These are phyloP conservation scores for Fusarium coffeatum DNA, from an alignment of 2,329 filamentous ascomycete species.

Conservation along the genomic window DNA sequence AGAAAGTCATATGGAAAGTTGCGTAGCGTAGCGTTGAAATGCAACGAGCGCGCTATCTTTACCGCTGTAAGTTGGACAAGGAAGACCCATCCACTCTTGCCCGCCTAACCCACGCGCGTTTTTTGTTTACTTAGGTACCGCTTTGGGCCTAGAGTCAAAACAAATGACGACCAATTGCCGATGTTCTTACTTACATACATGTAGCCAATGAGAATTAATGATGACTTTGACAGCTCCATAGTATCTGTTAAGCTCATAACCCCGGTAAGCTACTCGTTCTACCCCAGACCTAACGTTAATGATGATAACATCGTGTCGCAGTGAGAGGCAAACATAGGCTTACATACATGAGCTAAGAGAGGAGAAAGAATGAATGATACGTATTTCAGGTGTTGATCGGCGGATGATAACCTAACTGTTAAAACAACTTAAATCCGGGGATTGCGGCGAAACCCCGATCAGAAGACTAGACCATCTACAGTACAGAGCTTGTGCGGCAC, in stretches of 20 bases:
- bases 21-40: slow-evolving; percentile 31
- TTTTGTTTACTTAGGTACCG: slow-evolving; percentile 58
- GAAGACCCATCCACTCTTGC: slow-evolving; percentile 32
- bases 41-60: slow-evolving; percentile 41
- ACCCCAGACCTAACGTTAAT: slow-evolving; percentile 23
- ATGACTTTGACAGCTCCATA: slow-evolving; percentile 12
- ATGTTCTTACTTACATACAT: background rate
- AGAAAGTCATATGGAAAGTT: slow-evolving; percentile 28
- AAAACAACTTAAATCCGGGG: background rate
- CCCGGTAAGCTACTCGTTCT: slow-evolving; percentile 26
- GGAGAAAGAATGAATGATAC: slow-evolving; percentile 36
- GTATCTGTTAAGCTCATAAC: slow-evolving; percentile 24
- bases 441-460: slow-evolving; percentile 17
- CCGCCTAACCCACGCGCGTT: slow-evolving; percentile 44
- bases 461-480: background rate
- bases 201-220: slow-evolving; percentile 10
- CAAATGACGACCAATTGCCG: slow-evolving; percentile 36
- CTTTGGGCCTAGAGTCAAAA: slow-evolving; percentile 51
- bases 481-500: background rate
- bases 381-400: slow-evolving; percentile 29
- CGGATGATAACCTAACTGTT: slow-evolving; percentile 12
- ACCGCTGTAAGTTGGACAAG: slow-evolving; percentile 33
- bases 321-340: slow-evolving; percentile 32
- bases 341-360: slow-evolving; percentile 17
- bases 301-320: slow-evolving; percentile 37